phyloP scores from a whole-genome alignment of 257 asterid genomes.

The Thymus quinquecostatus region DNA sequence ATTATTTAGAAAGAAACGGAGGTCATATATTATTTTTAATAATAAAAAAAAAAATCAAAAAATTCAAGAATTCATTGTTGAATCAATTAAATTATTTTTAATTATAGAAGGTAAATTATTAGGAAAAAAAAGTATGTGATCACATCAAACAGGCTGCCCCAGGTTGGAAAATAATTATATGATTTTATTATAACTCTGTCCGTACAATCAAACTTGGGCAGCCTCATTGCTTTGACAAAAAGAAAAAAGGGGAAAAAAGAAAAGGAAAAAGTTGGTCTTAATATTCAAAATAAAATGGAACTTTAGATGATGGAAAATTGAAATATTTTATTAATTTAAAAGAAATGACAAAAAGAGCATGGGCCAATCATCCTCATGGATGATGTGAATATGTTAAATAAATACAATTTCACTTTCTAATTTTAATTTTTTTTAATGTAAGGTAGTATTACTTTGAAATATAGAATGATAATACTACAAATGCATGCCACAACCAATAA shows the following conservation, averaged over 20 bases:
- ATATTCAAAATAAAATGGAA: not conserved
- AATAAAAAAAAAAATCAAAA: too few species aligned
- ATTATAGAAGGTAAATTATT: not conserved
- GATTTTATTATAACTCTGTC: constrained; percentile 26
- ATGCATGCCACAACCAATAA: not conserved
- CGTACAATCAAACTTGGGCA: constrained; percentile 43
- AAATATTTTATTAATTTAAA: constrained; percentile 14
- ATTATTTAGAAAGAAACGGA: too few species aligned
- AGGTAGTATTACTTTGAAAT: not conserved
- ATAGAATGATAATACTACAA: not conserved
- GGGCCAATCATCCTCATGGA: constrained; percentile 35
- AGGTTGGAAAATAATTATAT: constrained; percentile 26
- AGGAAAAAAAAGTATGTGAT: not conserved
- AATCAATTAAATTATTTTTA: not conserved
- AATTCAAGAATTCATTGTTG: not conserved
- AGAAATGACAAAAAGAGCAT: constrained; percentile 35
- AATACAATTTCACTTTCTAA: not conserved
- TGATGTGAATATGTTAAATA: not conserved
- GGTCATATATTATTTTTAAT: too few species aligned
- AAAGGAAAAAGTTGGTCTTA: constrained; percentile 30
- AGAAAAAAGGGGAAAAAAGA: constrained; percentile 33
- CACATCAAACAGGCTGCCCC: constrained; percentile 26
- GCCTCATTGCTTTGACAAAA: constrained; percentile 40
- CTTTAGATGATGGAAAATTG: constrained; percentile 17
- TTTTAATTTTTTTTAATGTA: not conserved